These are phyloP conservation scores for Anisodus acutangulus DNA, from an alignment of 257 asterid species.

Conservation along the genomic window DNA sequence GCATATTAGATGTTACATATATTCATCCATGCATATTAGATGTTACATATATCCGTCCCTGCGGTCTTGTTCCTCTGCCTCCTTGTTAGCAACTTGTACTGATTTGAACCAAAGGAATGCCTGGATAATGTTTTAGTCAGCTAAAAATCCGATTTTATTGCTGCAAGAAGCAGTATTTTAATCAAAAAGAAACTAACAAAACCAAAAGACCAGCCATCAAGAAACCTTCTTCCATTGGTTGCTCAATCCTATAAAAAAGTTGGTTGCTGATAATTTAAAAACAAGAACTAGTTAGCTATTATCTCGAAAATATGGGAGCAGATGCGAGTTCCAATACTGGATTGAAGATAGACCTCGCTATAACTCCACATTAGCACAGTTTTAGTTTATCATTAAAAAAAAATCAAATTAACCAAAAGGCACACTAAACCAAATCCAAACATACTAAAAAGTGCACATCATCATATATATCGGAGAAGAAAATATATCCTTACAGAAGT, in stretches of 20 bases:
- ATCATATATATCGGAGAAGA: not conserved
- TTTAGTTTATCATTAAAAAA: not conserved
- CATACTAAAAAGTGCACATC: not conserved
- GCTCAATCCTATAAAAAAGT: not conserved
- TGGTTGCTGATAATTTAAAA: not conserved
- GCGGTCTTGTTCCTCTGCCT: conserved; percentile 94
- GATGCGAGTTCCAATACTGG: not conserved
- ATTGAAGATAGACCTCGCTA: not conserved
- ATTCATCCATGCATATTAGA: conserved; percentile 58
- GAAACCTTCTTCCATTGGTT: not conserved
- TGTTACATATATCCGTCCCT: conserved; percentile 75
- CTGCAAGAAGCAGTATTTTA: not conserved
- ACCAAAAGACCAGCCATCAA: not conserved
- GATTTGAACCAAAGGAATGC: conserved; percentile 96
- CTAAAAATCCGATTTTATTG: not conserved
- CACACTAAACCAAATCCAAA: not conserved
- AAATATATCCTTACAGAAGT: conserved; percentile 57
- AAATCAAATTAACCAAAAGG: conserved; percentile 14
- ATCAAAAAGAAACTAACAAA: not conserved
- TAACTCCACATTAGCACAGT: not conserved
- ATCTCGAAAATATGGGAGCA: not conserved
- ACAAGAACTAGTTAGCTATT: not conserved
- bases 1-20: conserved; percentile 39
- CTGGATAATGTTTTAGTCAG: conserved; percentile 50
- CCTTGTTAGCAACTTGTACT: conserved; percentile 86